Conservation (phyloP, 1,284 basidiomycete genomes). For the Cryptococcus sp. region DNA sequence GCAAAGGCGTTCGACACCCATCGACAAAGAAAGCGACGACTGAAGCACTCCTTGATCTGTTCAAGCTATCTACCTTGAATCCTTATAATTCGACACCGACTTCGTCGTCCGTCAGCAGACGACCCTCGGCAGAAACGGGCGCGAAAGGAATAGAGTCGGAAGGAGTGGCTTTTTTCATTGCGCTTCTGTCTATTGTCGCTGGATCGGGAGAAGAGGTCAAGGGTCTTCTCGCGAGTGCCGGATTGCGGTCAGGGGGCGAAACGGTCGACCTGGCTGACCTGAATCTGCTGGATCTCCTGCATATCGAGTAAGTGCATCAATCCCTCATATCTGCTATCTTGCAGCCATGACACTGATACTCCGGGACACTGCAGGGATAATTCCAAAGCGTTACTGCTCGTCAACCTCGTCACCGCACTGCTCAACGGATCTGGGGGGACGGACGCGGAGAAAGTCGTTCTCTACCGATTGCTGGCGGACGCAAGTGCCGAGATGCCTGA, state of each 20-base stretch:
- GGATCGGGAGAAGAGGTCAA: slow-evolving; percentile 60
- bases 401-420: slow-evolving; percentile 75
- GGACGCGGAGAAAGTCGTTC: slow-evolving; percentile 75
- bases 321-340: neutral
- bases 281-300: slow-evolving; percentile 54
- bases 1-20: slow-evolving; percentile 77
- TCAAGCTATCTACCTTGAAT: slow-evolving; percentile 60
- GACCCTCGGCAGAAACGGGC: neutral
- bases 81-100: slow-evolving; percentile 43
- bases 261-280: slow-evolving; percentile 57
- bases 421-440: slow-evolving; percentile 70
- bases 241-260: slow-evolving; percentile 59
- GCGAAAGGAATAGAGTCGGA: slow-evolving; percentile 58
- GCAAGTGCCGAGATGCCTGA: slow-evolving; percentile 72
- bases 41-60: slow-evolving; percentile 33
- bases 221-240: slow-evolving; percentile 64
- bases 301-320: slow-evolving; percentile 38
- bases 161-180: slow-evolving; percentile 76
- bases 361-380: slow-evolving; percentile 54
- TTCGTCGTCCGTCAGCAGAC: no score
- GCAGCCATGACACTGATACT: slow-evolving; percentile 41
- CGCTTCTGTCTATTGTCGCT: slow-evolving; percentile 70
- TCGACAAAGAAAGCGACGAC: slow-evolving; percentile 57
- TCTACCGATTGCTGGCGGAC: slow-evolving; percentile 75
- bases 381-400: slow-evolving; percentile 68